phyloP scores from a whole-genome alignment of 2,329 filamentous ascomycete species.

The Cercospora nicotianae region DNA sequence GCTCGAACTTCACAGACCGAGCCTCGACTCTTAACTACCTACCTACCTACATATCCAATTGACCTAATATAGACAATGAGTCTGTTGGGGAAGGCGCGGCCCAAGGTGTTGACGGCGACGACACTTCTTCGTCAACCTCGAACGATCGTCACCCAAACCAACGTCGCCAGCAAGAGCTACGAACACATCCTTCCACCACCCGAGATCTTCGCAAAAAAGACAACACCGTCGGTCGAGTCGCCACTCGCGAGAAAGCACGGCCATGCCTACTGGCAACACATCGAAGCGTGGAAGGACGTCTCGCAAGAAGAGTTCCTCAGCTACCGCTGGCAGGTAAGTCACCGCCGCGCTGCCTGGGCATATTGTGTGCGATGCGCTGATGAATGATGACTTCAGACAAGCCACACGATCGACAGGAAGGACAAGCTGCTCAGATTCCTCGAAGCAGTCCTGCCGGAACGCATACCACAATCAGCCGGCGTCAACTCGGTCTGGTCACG shows the following conservation, averaged over 20 bases:
- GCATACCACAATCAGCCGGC: slow-evolving; percentile 45
- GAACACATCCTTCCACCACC: slow-evolving; percentile 12
- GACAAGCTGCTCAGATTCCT: slow-evolving; percentile 54
- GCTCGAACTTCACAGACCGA: neutral
- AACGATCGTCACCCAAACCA: slow-evolving; percentile 15
- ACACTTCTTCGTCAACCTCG: neutral
- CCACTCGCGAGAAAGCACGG: neutral
- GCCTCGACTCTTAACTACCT: neutral
- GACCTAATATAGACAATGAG: neutral
- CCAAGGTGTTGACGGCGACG: neutral
- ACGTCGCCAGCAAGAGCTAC: slow-evolving; percentile 12
- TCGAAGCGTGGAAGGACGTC: slow-evolving; percentile 49
- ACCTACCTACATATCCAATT: neutral
- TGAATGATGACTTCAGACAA: slow-evolving; percentile 39
- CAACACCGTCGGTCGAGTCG: neutral
- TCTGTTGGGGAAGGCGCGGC: neutral
- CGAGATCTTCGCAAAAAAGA: slow-evolving; percentile 9
- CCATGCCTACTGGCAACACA: slow-evolving; percentile 26
- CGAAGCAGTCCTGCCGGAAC: slow-evolving; percentile 51
- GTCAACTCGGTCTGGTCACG: slow-evolving; percentile 30
- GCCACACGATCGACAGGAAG: slow-evolving; percentile 53
- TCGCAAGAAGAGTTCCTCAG: slow-evolving; percentile 52
- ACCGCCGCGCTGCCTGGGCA: slow-evolving; percentile 17
- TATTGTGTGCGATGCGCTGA: neutral
- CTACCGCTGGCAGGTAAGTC: slow-evolving; percentile 57